Base-by-base conservation (phyloP, 2,329 filamentous ascomycete species). In the Beauveria scarabaeidicola region DNA sequence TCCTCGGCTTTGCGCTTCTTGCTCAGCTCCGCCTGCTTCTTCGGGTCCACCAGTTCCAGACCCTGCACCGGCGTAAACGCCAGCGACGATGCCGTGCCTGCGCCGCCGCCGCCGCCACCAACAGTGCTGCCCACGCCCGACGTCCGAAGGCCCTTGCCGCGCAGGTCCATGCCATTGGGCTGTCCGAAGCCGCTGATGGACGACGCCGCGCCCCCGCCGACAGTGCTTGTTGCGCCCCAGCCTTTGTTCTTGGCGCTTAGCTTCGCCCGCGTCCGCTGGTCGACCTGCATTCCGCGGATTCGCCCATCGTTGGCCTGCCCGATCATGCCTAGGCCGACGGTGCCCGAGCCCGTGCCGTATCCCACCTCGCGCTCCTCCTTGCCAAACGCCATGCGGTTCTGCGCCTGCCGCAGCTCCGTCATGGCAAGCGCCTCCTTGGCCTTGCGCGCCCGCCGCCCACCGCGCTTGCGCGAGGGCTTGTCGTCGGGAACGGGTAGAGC, bases 381-480 rank as follows among this genome's bases (percentile, higher is more conserved):
- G 61, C 92, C 92, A 69, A 99, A 99, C 0, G 87, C 91, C 83
- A 99, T 88, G 58, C 94, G 85, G 75, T 99, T 99, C 74, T 97
- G 94, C 5, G 91, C 91, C 73, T 97, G 97, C 64, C 92, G 87
- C 32, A 99, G 78, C 59, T 99, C 94, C 0, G 94, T 99, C 91
- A 97, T 96, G 62, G 94, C 93, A 7, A 90, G 90, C 4, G 93
- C 92, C 73, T 96, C 94, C 81, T 99, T 99, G 62, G 93, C 93
- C 73, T 96, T 96, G 60, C 94, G 81, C 13, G 92, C 94, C 64
- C 91, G 82, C 59, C 93, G 81, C 55, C 94, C 94, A 72, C 94
- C 94, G 64, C 94, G 89, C 73, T 99, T 99, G 38, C 92, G 82
- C 0, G 90, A 86, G 1, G 91, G 94, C 72, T 97, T 99, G 74